These are phyloP conservation scores for Fusarium cicatricum DNA, from an alignment of 2,329 filamentous ascomycete genomes.

Conservation along the genomic window DNA sequence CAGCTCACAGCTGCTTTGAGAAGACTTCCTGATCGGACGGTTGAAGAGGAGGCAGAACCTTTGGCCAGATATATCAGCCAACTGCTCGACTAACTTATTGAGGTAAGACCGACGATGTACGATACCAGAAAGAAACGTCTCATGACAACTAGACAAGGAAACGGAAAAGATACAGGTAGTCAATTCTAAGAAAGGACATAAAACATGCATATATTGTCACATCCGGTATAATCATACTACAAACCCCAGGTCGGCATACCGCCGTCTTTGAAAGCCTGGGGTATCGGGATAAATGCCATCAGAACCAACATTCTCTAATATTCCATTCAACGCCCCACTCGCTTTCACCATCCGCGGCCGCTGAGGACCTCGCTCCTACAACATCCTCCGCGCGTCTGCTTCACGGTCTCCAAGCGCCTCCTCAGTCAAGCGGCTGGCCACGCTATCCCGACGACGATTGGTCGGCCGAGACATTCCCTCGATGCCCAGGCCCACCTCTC, in stretches of 20 bases:
- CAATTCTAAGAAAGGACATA: conserved; percentile 6
- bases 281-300: conserved; percentile 37
- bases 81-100: conserved; percentile 42
- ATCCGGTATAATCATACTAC: conserved; percentile 35
- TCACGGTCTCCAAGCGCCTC: conserved; percentile 43
- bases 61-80: conserved; percentile 55
- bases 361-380: conserved; percentile 37
- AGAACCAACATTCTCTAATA: conserved; percentile 41
- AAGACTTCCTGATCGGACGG: conserved; percentile 57
- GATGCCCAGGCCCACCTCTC: conserved; percentile 75
- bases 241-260: conserved; percentile 24
- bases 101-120: not conserved
- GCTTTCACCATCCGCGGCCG: conserved; percentile 20
- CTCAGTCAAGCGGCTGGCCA: conserved; percentile 47
- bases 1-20: conserved; percentile 50
- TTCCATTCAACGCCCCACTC: conserved; percentile 44
- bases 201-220: conserved; percentile 35
- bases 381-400: conserved; percentile 48
- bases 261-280: conserved; percentile 16
- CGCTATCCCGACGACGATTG: conserved; percentile 51
- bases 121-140: conserved; percentile 18
- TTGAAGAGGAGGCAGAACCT: conserved; percentile 60
- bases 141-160: not conserved
- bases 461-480: conserved; percentile 54
- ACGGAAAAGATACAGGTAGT: not conserved